Evolutionary conservation across 495 filamentous ascomycete genomes (phyloP), one percentile per base, ranked within the genome.

Genomic region (Alectoria sarmentosa): DNA sequence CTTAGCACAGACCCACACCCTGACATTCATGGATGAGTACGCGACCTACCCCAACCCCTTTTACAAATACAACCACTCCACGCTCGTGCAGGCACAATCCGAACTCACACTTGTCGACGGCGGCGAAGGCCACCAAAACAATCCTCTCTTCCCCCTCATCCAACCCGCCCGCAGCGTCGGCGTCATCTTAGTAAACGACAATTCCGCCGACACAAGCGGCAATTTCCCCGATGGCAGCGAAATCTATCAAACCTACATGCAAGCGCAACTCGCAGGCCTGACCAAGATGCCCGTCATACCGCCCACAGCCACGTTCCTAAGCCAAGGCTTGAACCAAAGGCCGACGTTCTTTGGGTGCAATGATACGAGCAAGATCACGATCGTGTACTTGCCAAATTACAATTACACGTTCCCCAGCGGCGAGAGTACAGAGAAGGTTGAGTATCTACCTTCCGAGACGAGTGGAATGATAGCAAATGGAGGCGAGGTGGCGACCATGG

Each of bases 261-360:
- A 76, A 58, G 68, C 76, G 19, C 65, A 73, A 36, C 69, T 69
- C 37, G 71, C 69, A 2, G 69, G 67, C 5, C 70, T 69, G 30
- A 69, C 66, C 21, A 71, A 70, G 34, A 78, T 82, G 73, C 79
- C 79, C 2, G 70, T 67, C 34, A 75, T 82, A 36, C 79, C 79
- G 14, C 58, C 64, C 28, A 58, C 70, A 13, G 57, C 67, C 0
- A 74, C 66, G 0, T 79, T 78, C 58, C 48, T 80, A 21, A 59
- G 63, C 14, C 13, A 76, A 58, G 77, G 76, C 0, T 64, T 79
- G 30, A 78, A 78, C 64, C 72, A 70, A 46, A 70, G 69, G 7
- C 72, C 79, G 0, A 74, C 74, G 0, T 81, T 81, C 66, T 80
- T 81, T 58, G 78, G 79, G 32, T 81, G 79, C 61, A 69, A 76